Conservation (phyloP, 192 early-diverging fungal genomes). For the Backusella tarrabulga region DNA sequence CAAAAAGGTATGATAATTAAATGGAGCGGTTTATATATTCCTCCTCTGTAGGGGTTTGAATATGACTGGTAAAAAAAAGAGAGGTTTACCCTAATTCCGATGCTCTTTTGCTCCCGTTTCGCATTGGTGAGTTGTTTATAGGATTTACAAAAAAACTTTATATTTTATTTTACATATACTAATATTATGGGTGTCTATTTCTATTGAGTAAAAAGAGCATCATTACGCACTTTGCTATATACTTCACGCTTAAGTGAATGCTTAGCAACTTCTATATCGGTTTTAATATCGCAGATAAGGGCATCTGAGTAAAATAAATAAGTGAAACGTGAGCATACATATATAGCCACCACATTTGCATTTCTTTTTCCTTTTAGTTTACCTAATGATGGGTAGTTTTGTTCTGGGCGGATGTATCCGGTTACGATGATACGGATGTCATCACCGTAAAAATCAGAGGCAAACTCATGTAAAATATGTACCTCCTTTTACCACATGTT, state of each 20-base stretch:
- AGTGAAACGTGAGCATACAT: not conserved
- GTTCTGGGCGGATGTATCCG: conserved; percentile 87
- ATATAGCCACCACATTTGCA: not conserved
- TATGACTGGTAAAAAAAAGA: conserved; percentile 1
- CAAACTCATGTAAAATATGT: conserved; percentile 89
- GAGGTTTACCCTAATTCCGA: not conserved
- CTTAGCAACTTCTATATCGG: conserved; percentile 79
- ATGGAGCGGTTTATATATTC: not conserved
- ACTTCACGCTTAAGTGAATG: conserved; percentile 61
- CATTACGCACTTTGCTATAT: conserved; percentile 50
- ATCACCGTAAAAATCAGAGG: conserved; percentile 89
- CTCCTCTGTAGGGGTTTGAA: not conserved
- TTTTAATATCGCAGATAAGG: conserved; percentile 88
- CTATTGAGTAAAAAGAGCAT: conserved; percentile 36
- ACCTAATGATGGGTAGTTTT: conserved; percentile 86
- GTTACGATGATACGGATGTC: conserved; percentile 83
- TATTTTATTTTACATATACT: not conserved
- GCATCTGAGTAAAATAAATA: conserved; percentile 55
- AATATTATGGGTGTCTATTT: not conserved
- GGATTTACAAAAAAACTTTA: not conserved
- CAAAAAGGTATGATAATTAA: not conserved
- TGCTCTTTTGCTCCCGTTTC: not conserved
- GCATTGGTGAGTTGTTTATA: not conserved
- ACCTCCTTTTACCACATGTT: conserved; percentile 65
- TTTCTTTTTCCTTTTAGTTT: conserved; percentile 7